Conservation (phyloP, 306 rosid genomes). For the Dalbergia oliveri region DNA sequence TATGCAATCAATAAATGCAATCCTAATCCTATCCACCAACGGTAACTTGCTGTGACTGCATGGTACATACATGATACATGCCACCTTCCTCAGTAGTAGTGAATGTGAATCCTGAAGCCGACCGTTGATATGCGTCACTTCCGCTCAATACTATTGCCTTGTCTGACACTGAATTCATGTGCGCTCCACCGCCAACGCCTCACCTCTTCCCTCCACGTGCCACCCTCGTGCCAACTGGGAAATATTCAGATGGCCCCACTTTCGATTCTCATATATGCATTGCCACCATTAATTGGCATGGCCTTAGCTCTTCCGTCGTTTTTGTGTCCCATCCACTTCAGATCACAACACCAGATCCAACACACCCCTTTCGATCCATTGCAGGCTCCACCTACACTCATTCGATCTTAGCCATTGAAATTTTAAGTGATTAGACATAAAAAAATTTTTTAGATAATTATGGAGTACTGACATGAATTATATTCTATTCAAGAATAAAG, state of each 20-base stretch:
- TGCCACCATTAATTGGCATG: neutral
- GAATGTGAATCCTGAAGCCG: neutral
- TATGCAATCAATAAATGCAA: conserved; percentile 31
- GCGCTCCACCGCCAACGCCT: neutral
- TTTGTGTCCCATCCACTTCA: conserved; percentile 14
- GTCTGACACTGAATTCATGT: conserved; percentile 10
- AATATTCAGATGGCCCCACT: conserved; percentile 1
- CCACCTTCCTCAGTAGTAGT: neutral
- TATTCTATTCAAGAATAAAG: no score
- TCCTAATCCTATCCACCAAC: conserved; percentile 50
- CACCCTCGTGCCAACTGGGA: neutral
- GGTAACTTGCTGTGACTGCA: conserved; percentile 43
- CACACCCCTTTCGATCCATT: neutral
- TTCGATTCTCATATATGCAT: neutral
- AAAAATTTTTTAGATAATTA: no score
- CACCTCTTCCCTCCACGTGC: conserved; percentile 33
- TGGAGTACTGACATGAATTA: no score
- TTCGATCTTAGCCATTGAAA: neutral
- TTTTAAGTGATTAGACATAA: no score
- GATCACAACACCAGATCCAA: conserved; percentile 5
- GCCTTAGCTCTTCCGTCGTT: conserved; percentile 17
- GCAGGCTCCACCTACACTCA: neutral
- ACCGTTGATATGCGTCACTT: conserved; percentile 33
- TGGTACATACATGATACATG: neutral
- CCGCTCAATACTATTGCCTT: neutral